phyloP scores from a whole-genome alignment of 306 rosid species.

The Malus orientalis region DNA sequence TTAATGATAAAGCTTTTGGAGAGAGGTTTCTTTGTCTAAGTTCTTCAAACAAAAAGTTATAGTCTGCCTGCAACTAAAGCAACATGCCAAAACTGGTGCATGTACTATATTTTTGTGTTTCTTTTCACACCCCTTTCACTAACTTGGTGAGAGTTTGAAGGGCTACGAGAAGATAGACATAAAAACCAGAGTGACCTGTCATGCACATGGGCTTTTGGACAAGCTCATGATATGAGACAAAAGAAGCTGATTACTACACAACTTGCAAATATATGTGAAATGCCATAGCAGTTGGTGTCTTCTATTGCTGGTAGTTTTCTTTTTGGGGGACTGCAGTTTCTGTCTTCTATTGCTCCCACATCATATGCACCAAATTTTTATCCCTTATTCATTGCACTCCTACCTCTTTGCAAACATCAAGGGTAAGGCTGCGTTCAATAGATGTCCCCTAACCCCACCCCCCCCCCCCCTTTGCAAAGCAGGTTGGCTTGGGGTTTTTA shows the following conservation, averaged over 20 bases:
- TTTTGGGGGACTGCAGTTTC: too few species aligned
- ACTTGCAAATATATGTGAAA: neutral
- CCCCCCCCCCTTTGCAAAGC: too few species aligned
- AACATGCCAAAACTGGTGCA: neutral
- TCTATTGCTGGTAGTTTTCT: neutral
- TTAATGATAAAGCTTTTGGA: neutral
- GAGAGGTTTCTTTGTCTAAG: neutral
- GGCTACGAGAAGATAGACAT: neutral
- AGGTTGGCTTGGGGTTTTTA: neutral
- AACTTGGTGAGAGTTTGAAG: neutral
- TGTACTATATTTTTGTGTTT: neutral
- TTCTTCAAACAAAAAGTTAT: neutral
- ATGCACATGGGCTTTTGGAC: neutral
- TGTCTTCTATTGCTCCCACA: neutral
- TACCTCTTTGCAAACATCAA: neutral
- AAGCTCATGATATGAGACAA: neutral
- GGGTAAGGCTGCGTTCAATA: too few species aligned
- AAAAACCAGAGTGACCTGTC: neutral
- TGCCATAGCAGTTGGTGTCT: neutral
- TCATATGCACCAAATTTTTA: neutral
- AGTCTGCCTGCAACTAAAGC: neutral
- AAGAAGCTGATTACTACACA: neutral
- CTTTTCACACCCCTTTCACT: neutral
- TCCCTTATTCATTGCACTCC: neutral
- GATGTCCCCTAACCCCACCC: too few species aligned